Percentiles rank a stretch among this genome's conserved stretches.
Conservation (phyloP, 495 filamentous ascomycete species). For the Lasiosphaeria miniovina region DNA sequence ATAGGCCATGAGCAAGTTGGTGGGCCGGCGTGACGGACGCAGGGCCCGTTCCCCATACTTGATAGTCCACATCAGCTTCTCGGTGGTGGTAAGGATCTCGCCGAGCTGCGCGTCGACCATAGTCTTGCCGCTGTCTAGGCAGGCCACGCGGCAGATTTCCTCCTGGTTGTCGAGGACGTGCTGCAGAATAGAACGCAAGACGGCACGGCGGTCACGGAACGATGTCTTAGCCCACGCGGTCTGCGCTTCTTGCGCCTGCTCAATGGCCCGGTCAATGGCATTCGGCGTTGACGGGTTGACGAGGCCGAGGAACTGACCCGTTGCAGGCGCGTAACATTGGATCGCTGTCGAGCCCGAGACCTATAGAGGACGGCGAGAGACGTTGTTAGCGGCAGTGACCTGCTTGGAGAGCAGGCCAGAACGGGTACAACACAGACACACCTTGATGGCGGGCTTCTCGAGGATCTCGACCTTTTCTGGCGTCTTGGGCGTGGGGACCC, state of each 20-base stretch:
- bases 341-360: slow-evolving; percentile 57
- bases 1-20: slow-evolving; percentile 89
- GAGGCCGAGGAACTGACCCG: slow-evolving; percentile 75
- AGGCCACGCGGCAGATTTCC: slow-evolving; percentile 77
- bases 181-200: slow-evolving; percentile 79
- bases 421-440: slow-evolving; percentile 13
- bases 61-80: slow-evolving; percentile 94
- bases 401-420: background rate
- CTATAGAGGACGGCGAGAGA: slow-evolving; percentile 20
- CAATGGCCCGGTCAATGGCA: slow-evolving; percentile 78
- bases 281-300: slow-evolving; percentile 75
- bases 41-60: slow-evolving; percentile 85
- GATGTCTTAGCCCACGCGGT: slow-evolving; percentile 74
- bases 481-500: slow-evolving; percentile 35
- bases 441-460: slow-evolving; percentile 56
- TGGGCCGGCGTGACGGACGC: slow-evolving; percentile 64
- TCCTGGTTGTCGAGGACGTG: slow-evolving; percentile 88
- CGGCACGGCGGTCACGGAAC: slow-evolving; percentile 72
- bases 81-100: slow-evolving; percentile 87
- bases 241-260: slow-evolving; percentile 72
- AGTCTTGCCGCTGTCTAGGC: slow-evolving; percentile 96
- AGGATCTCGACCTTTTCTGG: slow-evolving; percentile 57
- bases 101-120: slow-evolving; percentile 89
- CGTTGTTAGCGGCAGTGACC: background rate
- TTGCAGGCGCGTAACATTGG: slow-evolving; percentile 88